Percentiles rank a stretch among this genome's conserved stretches.
phyloP scores from a whole-genome alignment of 208 protist genomes.

The Trypanosoma vivax region DNA sequence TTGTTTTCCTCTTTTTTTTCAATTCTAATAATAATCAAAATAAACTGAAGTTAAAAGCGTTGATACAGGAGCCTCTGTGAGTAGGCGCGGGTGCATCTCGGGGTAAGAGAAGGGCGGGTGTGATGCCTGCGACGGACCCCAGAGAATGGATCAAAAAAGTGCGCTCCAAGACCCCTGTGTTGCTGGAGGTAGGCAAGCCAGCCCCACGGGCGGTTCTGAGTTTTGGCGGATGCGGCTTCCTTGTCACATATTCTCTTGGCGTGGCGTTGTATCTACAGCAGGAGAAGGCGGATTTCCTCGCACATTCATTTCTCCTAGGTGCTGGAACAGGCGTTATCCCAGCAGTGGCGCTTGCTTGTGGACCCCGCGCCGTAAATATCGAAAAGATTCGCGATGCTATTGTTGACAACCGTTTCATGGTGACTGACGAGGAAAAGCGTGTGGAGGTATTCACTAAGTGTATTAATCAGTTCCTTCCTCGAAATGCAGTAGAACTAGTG shows the following conservation, averaged over 20 bases:
- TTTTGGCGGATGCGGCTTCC: constrained; percentile 82
- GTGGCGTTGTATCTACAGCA: constrained; percentile 85
- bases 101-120: neutral
- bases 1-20: too few species aligned
- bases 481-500: constrained; percentile 63
- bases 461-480: constrained; percentile 73
- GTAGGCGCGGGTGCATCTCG: too few species aligned
- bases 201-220: constrained; percentile 77
- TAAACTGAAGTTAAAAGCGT: too few species aligned
- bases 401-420: constrained; percentile 67
- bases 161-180: constrained; percentile 69
- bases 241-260: constrained; percentile 84
- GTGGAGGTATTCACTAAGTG: constrained; percentile 55
- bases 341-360: constrained; percentile 75
- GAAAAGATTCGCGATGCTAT: constrained; percentile 79
- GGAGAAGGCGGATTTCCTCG: constrained; percentile 70
- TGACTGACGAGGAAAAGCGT: constrained; percentile 70
- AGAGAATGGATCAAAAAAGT: constrained; percentile 69
- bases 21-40: too few species aligned
- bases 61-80: too few species aligned
- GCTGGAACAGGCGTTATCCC: constrained; percentile 76
- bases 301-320: constrained; percentile 71
- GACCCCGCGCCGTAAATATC: constrained; percentile 53
- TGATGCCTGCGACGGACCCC: constrained; percentile 16
- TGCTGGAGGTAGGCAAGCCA: constrained; percentile 78